phyloP scores from a whole-genome alignment of 257 asterid species.

The Fraxinus anomala region DNA sequence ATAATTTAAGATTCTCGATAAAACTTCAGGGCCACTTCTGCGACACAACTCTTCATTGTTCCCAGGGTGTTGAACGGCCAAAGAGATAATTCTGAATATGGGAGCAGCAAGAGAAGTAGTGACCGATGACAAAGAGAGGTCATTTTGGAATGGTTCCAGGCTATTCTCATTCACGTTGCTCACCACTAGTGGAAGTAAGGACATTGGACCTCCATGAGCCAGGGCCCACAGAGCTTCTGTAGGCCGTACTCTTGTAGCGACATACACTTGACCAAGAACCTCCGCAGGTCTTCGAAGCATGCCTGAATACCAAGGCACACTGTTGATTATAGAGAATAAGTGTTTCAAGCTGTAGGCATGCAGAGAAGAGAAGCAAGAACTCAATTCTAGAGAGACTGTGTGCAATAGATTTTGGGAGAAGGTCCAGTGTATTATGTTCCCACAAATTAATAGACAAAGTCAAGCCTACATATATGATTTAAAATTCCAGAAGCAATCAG shows the following conservation, averaged over 20 bases:
- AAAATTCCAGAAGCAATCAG: slow-evolving; percentile 22
- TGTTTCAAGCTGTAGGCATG: slow-evolving; percentile 22
- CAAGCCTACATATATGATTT: slow-evolving; percentile 5
- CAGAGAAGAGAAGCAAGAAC: slow-evolving; percentile 23
- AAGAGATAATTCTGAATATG: slow-evolving; percentile 81
- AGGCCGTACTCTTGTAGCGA: slow-evolving; percentile 91
- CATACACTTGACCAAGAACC: slow-evolving; percentile 99
- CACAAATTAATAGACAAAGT: slow-evolving; percentile 14
- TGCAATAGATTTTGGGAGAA: slow-evolving; percentile 16
- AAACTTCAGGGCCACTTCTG: slow-evolving; percentile 91
- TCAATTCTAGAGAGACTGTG: slow-evolving; percentile 8
- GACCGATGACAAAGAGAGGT: slow-evolving; percentile 67
- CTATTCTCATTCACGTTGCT: slow-evolving; percentile 78
- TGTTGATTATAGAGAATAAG: slow-evolving; percentile 28
- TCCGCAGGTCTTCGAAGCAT: slow-evolving; percentile 93
- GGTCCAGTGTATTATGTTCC: slow-evolving; percentile 13
- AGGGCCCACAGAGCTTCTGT: slow-evolving; percentile 94
- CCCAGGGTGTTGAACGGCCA: slow-evolving; percentile 85
- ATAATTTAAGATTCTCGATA: slow-evolving; percentile 83
- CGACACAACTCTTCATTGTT: slow-evolving; percentile 89
- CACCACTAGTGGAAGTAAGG: slow-evolving; percentile 87
- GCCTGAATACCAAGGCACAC: slow-evolving; percentile 51
- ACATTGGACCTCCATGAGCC: slow-evolving; percentile 95
- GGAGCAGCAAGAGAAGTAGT: slow-evolving; percentile 91
- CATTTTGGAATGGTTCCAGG: slow-evolving; percentile 80